Evolutionary conservation across 2,329 filamentous ascomycete species (phyloP).

Genomic region (Talaromyces sp.): DNA sequence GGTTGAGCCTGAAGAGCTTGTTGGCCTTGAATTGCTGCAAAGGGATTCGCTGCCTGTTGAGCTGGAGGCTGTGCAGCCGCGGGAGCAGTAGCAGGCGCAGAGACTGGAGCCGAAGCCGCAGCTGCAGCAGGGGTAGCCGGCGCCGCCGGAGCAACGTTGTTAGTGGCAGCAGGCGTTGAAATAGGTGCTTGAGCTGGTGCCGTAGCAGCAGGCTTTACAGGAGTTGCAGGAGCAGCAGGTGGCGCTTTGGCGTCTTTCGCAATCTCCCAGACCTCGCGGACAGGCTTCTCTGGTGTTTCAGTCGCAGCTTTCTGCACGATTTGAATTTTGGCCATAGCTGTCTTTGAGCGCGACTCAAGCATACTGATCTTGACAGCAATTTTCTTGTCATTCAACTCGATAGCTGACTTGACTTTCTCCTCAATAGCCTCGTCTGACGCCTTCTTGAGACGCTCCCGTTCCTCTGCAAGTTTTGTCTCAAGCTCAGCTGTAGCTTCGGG

Average conservation of each 20-base stretch:
- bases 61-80: slow-evolving; percentile 12
- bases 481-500: slow-evolving; percentile 37
- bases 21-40: slow-evolving; percentile 12
- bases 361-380: slow-evolving; percentile 72
- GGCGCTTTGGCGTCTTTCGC: slow-evolving; percentile 64
- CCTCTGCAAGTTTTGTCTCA: slow-evolving; percentile 38
- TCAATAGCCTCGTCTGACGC: slow-evolving; percentile 56
- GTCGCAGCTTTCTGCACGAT: slow-evolving; percentile 76
- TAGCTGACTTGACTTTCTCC: slow-evolving; percentile 56
- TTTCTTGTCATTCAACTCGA: slow-evolving; percentile 72
- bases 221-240: slow-evolving; percentile 32
- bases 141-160: background rate
- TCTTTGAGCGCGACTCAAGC: slow-evolving; percentile 65
- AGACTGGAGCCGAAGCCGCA: slow-evolving; percentile 5
- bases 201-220: slow-evolving; percentile 14
- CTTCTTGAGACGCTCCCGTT: slow-evolving; percentile 42
- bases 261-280: slow-evolving; percentile 80
- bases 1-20: background rate
- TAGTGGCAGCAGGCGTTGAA: slow-evolving; percentile 7
- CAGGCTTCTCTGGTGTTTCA: slow-evolving; percentile 80
- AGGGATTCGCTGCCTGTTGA: slow-evolving; percentile 16
- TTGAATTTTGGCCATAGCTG: slow-evolving; percentile 66
- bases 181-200: slow-evolving; percentile 4
- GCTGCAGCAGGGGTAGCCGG: slow-evolving; percentile 5
- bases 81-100: slow-evolving; percentile 11